Conservation (phyloP, 768 basidiomycete genomes). For the Mycena vulgaris region DNA sequence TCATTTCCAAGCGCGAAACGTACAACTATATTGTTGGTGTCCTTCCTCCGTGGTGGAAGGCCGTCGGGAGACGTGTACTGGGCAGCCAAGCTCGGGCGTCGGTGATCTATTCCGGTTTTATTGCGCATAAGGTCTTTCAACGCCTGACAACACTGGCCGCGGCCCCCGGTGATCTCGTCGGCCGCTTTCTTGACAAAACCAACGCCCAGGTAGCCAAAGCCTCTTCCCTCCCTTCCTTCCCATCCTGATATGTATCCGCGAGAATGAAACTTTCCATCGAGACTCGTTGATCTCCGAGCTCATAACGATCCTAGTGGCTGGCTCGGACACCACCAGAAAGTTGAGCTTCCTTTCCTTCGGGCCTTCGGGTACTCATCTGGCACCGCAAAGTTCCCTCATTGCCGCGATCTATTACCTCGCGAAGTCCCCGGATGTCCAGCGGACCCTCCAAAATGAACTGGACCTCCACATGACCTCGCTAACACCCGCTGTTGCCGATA, state of each 20-base stretch:
- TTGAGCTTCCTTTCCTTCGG: constrained; percentile 36
- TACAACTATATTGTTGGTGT: constrained; percentile 31
- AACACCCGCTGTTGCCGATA: constrained; percentile 61
- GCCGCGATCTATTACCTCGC: constrained; percentile 78
- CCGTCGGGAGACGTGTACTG: constrained; percentile 60
- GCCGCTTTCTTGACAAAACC: constrained; percentile 20
- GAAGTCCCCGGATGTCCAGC: constrained; percentile 61
- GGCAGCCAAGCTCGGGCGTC: constrained; percentile 60
- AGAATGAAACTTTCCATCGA: constrained; percentile 14
- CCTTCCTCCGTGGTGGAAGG: constrained; percentile 44
- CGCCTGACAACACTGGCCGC: constrained; percentile 61
- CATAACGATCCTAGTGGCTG: constrained; percentile 74
- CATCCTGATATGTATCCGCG: not conserved
- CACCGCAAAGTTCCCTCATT: constrained; percentile 66
- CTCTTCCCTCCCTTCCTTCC: not conserved
- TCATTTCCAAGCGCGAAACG: constrained; percentile 25
- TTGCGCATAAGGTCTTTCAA: constrained; percentile 64
- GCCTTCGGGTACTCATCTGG: not conserved
- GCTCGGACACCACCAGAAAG: constrained; percentile 82
- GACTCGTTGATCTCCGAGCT: constrained; percentile 77
- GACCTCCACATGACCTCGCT: constrained; percentile 66
- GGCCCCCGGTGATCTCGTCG: constrained; percentile 56
- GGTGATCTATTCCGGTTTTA: constrained; percentile 67
- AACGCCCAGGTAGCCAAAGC: constrained; percentile 23
- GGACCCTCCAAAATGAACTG: constrained; percentile 71